These are phyloP conservation scores for Metschnikowia aberdeeniae DNA, from an alignment of 805 yeast genomes.

Conservation along the genomic window DNA sequence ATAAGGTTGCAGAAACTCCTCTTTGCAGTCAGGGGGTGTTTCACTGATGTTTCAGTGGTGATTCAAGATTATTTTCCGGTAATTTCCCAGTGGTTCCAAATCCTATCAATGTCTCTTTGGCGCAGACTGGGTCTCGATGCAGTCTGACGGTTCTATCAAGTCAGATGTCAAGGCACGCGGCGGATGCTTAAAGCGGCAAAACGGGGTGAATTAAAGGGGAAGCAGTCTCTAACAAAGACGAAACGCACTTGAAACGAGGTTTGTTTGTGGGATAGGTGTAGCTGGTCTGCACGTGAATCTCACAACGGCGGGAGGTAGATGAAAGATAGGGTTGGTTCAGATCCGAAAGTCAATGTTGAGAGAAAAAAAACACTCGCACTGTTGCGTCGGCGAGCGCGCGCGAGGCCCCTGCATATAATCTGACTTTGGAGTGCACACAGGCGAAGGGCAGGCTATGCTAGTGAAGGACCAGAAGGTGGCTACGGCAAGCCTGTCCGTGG, in stretches of 20 bases:
- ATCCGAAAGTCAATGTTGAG: constrained; percentile 5
- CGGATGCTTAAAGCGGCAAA: not conserved
- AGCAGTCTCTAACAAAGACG: not conserved
- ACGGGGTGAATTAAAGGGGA: not conserved
- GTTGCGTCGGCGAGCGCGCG: constrained; percentile 5
- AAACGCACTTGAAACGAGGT: not conserved
- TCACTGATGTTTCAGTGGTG: not conserved
- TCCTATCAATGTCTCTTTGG: not conserved
- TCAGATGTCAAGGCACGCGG: not conserved
- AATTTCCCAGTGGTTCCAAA: too few species aligned
- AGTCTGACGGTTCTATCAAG: not conserved
- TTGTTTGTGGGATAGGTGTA: not conserved
- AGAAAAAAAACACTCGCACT: constrained; percentile 6
- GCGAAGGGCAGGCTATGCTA: too few species aligned
- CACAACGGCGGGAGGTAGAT: not conserved
- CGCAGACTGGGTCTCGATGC: not conserved
- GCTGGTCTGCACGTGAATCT: not conserved
- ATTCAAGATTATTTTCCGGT: too few species aligned
- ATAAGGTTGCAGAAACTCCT: not conserved
- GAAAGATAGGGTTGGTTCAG: constrained; percentile 2
- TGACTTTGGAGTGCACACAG: too few species aligned
- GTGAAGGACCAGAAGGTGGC: too few species aligned
- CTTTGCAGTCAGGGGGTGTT: not conserved
- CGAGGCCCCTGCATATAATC: constrained; percentile 1
- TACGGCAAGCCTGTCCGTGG: too few species aligned